Base-by-base conservation (phyloP, 495 filamentous ascomycete species). In the Wilcoxina mikolae region DNA sequence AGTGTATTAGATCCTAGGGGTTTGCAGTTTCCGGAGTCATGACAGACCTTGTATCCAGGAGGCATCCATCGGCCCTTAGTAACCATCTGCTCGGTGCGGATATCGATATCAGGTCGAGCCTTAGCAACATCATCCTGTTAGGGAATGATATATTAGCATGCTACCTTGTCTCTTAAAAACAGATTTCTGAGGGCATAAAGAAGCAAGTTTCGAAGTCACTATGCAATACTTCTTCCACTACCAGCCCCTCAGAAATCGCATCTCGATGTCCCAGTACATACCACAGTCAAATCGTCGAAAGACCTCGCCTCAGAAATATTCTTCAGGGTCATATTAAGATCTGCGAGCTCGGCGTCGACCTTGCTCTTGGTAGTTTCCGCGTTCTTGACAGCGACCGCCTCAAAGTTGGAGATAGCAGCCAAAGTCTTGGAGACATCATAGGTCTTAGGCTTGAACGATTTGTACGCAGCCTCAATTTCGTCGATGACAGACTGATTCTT, bases 251-350 rank as follows among this genome's bases (percentile, higher is more conserved):
- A 35, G 7, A 7, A 33, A 46, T 12, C 22, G 29, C 33, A 23
- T 31, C 22, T 33, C 39, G 15, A 3, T 22, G 35, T 4, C 43
- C 29, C 41, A 28, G 38, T 47, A 89, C 87, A 69, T 82, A 94
- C 88, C 72, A 96, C 91, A 65, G 93, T 96, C 71, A 96, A 78
- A 58, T 99, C 85, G 59, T 99, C 91, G 70, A 95, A 96, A 53
- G 90, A 87, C 70, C 93, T 76, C 45, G 93, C 89, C 61, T 80
- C 81, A 79, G 96, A 87, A 64, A 99, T 99, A 73, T 99, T 95
- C 76, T 81, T 81, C 66, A 99, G 74, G 45, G 93, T 95, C 76
- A 83, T 85, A 70, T 91, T 76, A 68, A 99, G 74, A 73, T 90
- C 90, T 73, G 78, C 76, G 67, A 99, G 73, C 75, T 99, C 93